Evolutionary conservation across 2,329 filamentous ascomycete species (phyloP), one percentile per base, ranked within the genome.

Genomic region (Alternaria gansuensis): DNA sequence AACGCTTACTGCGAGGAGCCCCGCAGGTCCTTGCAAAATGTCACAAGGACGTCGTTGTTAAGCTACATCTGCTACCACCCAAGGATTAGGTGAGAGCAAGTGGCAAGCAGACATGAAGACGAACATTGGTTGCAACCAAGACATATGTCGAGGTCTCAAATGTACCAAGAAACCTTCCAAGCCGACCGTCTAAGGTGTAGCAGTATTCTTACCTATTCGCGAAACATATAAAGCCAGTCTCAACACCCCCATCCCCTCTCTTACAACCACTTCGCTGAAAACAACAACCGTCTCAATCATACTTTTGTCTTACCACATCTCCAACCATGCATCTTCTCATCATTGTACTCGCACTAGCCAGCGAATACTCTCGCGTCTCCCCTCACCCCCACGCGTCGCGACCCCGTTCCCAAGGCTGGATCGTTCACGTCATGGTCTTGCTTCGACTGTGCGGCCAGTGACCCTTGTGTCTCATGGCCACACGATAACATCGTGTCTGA

Each of bases 21-120:
- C 21, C 17, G 17, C 17, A 2, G 17, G 10, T 23, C 17, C 29
- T 13, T n/a, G 17, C 11, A 3, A 33, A 3, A 23, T 46, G 21
- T 34, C 17, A 34, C 3, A 13, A 46, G 44, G 13, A 46, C 5
- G 13, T 11, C 13, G 21, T 6, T 33, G 29, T 29, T 17, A 34
- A 46, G 44, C 8, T 46, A 5, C 29, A 10, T 46, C 17, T 45
- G 14, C 44, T 46, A 23, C 7, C 17, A 24, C 17, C 29, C 44
- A 46, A 34, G 29, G 13, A 46, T 46, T 34, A 46, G 29, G 44
- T 46, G 44, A 46, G 44, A 46, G 17, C 1, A 46, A 2, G 43
- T 33, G 5, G 14, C 21, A n/a, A 14, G 4, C 10, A 31, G 17
- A 1, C 2, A 23, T 46, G 11, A 2, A 46, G 17, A 31, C 4